A percentile compares a stretch with the other conserved stretches of the same genome.
These are phyloP conservation scores for Hypoxylon trugodes DNA, from an alignment of 495 filamentous ascomycete species.

Conservation along the genomic window DNA sequence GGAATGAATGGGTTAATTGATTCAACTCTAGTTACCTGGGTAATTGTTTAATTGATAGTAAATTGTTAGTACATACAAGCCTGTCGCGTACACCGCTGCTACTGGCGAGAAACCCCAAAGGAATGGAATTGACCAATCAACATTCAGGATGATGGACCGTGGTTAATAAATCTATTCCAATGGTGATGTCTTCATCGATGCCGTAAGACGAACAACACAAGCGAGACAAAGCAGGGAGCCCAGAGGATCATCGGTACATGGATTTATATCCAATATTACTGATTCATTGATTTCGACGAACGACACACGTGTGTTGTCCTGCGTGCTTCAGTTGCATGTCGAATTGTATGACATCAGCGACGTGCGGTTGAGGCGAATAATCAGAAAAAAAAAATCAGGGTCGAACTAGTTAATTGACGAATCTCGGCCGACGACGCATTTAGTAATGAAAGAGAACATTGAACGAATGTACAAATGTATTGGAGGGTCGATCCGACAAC, in stretches of 20 bases:
- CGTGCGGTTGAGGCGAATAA: conserved; percentile 1
- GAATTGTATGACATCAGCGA: conserved; percentile 29
- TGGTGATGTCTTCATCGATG: conserved; percentile 11
- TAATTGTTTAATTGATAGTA: too few species aligned
- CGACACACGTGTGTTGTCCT: conserved; percentile 11
- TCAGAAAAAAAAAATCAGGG: too few species aligned
- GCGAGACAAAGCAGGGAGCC: conserved; percentile 2
- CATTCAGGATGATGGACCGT: conserved; percentile 18
- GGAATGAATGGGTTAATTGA: too few species aligned
- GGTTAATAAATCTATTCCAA: conserved; percentile 15
- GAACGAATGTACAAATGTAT: too few species aligned
- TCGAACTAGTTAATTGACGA: neutral
- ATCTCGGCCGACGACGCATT: neutral
- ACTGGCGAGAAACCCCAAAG: neutral
- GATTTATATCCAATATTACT: conserved; percentile 11
- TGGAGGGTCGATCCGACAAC: too few species aligned
- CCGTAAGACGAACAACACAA: conserved; percentile 13
- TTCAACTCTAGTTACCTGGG: too few species aligned
- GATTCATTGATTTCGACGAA: conserved; percentile 11
- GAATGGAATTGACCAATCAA: conserved; percentile 19
- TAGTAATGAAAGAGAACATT: too few species aligned
- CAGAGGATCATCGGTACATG: conserved; percentile 26
- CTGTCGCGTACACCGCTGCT: too few species aligned
- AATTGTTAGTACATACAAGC: too few species aligned
- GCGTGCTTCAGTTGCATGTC: neutral